Evolutionary conservation across 164 flowering plant genomes (phyloP).

Genomic region (Vitis labrusca): DNA sequence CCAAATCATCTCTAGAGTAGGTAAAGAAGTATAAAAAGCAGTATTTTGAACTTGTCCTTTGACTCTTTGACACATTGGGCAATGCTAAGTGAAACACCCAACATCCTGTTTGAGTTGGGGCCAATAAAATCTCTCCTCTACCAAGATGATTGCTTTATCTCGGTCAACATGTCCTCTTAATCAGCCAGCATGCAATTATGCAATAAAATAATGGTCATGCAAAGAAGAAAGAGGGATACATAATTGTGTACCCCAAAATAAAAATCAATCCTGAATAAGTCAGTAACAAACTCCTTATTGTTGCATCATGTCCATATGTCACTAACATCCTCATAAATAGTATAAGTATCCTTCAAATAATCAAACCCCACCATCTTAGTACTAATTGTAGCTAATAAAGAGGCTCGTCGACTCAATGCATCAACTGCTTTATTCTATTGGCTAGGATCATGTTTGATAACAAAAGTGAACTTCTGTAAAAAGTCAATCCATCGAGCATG

Average conservation of each 20-base stretch:
- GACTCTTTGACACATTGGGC: not conserved
- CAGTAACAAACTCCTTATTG: not conserved
- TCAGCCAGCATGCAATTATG: not conserved
- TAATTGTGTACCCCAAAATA: not conserved
- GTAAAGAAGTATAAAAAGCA: not conserved
- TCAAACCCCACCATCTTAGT: not conserved
- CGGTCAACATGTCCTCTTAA: not conserved
- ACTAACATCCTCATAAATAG: not conserved
- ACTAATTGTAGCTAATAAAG: not conserved
- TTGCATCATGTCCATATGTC: not conserved
- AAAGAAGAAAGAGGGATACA: not conserved
- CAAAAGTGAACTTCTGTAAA: slow-evolving; percentile 4
- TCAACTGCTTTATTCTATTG: slow-evolving; percentile 1
- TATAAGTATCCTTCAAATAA: not conserved
- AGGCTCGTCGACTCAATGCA: not conserved
- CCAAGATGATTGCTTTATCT: not conserved
- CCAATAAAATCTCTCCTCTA: slow-evolving; percentile 1
- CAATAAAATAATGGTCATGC: not conserved
- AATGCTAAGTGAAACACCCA: not conserved
- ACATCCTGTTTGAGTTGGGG: not conserved
- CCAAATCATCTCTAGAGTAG: not conserved
- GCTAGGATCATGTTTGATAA: slow-evolving; percentile 1
- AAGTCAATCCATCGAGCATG: slow-evolving; percentile 8
- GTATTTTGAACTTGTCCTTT: slow-evolving; percentile 1
- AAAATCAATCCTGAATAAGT: not conserved